Evolutionary conservation across 176 grass and related monocot genomes (phyloP), one percentile per base, ranked within the genome.

Genomic region (Tillandsia fasciculata): DNA sequence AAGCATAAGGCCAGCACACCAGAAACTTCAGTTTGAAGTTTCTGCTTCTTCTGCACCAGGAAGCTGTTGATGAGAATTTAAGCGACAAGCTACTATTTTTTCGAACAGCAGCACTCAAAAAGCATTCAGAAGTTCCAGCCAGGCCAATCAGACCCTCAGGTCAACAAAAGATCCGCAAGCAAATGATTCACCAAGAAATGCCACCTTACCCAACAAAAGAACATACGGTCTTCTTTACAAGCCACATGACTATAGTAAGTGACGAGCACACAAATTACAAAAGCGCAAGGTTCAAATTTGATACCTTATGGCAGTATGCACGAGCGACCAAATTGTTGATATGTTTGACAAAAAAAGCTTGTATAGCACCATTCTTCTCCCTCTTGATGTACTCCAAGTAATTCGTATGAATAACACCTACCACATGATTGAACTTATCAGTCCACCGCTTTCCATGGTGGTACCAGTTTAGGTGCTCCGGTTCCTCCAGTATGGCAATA

Each of bases 371-470:
- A 71, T 87, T 89, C 75, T 85, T 96, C 83, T 96, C 92, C 64
- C 92, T 85, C 76, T 96, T 96, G 67, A 96, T 89, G 53, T 92
- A 96, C 57, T 92, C 92, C 20, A 96, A 76, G 76, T 96, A 96
- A 70, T 96, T 96, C 67, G 92, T 96, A 65, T 96, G 92, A 29
- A 96, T 88, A 51, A 96, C 79, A 80, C 92, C 92, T 10, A 96
- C 81, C 10, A 96, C 92, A 74, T 92, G 88, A 82, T 96, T 89
- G 63, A 96, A 96, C 64, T 89, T 96, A 71, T 92, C 83, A 14
- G 86, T 96, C 92, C 92, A 96, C 14, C 92, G 84, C 52, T 89
- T 91, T 53, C 92, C 92, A 74, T 96, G 92, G 70, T 96, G 92
- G 75, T 96, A 96, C 92, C 92, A 96, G 78, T 91, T 96, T 53